Base-by-base conservation (phyloP, 768 basidiomycete species). In the Polyporus arcularius region DNA sequence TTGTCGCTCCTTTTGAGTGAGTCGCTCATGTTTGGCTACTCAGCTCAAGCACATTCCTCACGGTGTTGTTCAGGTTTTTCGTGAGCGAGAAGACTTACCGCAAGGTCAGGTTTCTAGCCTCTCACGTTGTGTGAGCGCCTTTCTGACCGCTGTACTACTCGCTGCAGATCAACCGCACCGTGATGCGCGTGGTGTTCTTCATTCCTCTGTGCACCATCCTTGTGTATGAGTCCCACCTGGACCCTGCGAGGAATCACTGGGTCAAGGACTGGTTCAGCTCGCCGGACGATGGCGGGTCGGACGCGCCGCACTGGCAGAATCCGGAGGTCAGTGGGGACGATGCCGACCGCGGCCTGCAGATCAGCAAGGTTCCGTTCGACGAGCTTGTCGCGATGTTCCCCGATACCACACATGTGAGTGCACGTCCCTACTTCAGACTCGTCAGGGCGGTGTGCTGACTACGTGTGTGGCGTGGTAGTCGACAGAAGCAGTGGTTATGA, bases 1-100 rank as follows among this genome's bases (percentile, higher is more conserved):
- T 96, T 31, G 78, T 96, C 58, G 91, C 87, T 2, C 96, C 96
- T 16, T 79, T 93, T 52, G 95, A 96, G 94, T 96, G 67, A 68
- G 90, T 78, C 28, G 8, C 15, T 26, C 54, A 49, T 16, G 45
- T 47, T 10, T 46, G 40, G 15, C 41, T 48, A 12, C 9, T 43
- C 56, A 21, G 21, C 26, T 26, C 21, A 12, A 9, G 18, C 26
- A n/a, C 41, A 28, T 52, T 61, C 47, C 55, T 59, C 18, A 38
- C 56, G 3, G 12, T 39, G 14, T 39, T 46, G 46, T 42, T 55
- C 61, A 86, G 84, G 62, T 70, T 78, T 40, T 71, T 76, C 31
- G 67, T 93, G 11, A 79, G 77, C 55, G 60, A 70, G 5, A 78
- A 81, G 49, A 68, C 73, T 39, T 96, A 95, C 70, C 84, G 84